Base-by-base conservation (phyloP, 768 basidiomycete species). In the Russula ochroleuca region DNA sequence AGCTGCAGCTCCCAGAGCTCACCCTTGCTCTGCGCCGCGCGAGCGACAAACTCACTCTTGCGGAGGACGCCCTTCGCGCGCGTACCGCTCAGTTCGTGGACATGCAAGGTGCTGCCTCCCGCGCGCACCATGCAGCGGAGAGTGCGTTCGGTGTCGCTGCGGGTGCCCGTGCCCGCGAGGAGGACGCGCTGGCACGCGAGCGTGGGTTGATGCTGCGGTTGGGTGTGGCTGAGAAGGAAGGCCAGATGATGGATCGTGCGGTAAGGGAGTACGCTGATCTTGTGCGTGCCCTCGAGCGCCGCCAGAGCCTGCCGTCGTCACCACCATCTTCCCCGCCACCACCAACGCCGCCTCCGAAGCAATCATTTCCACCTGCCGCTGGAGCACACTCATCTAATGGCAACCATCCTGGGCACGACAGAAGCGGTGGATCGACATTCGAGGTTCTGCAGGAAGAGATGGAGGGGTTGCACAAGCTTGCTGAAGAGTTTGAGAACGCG, bases 221-320 rank as follows among this genome's bases (percentile, higher is more conserved):
- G 3, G 76, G 74, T 41, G 76, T 75, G 23, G 79, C 80, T 4
- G 81, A 86, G 64, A 85, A 88, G 71, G 81, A 86, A 65, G 74
- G 77, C 38, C 79, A 77, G 67, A 82, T 89, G 80, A 78, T 80
- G 45, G 89, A 92, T 61, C 70, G 80, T 35, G 85, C 84, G 5
- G 80, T 92, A 17, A 77, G 80, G 57, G 87, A 92, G 67, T 92
- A 92, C 57, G 90, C 90, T 0, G 83, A 83, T 62, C 80, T 92
- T 15, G 90, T 92, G 14, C 79, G 88, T 21, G 78, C 74, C 1
- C 76, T 91, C 59, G 85, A 90, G 69, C 78, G 79, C 19, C 77
- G 79, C 62, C 72, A 72, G 60, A 73, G 73, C 61, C 59, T 55
- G n/a, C 62, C 68, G 3, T 63, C 69, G 2, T 43, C 68, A 5